These are phyloP conservation scores for Ziziphus jujuba DNA, from an alignment of 306 rosid species.

Conservation along the genomic window DNA sequence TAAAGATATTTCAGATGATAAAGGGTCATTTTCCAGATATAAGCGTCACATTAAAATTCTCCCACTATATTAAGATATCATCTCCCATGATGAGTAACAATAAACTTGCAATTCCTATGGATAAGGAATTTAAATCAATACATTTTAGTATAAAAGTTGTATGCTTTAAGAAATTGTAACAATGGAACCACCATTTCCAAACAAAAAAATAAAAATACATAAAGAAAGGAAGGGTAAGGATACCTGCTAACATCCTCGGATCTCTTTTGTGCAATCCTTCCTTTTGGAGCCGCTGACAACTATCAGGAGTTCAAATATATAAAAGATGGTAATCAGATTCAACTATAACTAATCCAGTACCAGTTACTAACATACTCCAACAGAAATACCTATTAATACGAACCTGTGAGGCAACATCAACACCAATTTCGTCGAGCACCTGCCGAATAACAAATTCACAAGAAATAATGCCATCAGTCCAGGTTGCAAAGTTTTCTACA, in stretches of 20 bases:
- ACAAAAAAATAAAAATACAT: neutral
- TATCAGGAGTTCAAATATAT: constrained; percentile 37
- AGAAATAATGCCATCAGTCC: constrained; percentile 25
- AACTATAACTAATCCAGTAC: constrained; percentile 17
- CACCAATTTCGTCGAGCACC: constrained; percentile 99
- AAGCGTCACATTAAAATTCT: too few relatives aligned
- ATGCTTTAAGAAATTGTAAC: neutral
- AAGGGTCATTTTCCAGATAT: too few relatives aligned
- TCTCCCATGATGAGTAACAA: too few relatives aligned
- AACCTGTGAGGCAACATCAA: constrained; percentile 96
- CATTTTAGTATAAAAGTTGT: too few relatives aligned
- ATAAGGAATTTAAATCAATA: too few relatives aligned
- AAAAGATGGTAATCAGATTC: constrained; percentile 39
- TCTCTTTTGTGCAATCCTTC: constrained; percentile 68
- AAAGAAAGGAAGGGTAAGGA: constrained; percentile 3
- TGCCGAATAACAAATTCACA: constrained; percentile 30
- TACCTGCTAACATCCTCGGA: constrained; percentile 82
- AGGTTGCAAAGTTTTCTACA: constrained; percentile 23
- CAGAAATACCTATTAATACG: constrained; percentile 19
- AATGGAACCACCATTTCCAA: neutral
- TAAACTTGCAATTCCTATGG: too few relatives aligned
- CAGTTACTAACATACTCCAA: constrained; percentile 1
- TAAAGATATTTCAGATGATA: neutral
- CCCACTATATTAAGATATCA: too few relatives aligned
- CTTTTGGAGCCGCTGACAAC: constrained; percentile 97